Evolutionary conservation across 176 grass and related monocot genomes (phyloP), one percentile per base, ranked within the genome.

Genomic region (Themeda triandra): DNA sequence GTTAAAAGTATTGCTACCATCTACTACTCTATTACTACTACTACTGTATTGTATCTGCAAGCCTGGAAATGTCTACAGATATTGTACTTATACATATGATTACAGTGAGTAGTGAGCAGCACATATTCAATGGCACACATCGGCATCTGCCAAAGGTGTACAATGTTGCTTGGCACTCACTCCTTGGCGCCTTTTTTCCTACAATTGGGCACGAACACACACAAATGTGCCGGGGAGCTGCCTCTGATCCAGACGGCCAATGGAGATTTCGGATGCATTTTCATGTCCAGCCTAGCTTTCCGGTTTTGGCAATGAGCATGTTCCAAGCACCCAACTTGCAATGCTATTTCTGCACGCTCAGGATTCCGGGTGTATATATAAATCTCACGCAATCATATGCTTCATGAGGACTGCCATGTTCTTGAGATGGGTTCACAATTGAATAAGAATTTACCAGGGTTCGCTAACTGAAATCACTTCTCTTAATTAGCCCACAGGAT

Each of bases 121-220:
- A 49, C 18, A n/a, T 77, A 86, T 82, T 78, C 66, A 74, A 68
- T 79, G 75, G 69, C 75, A 68, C 88, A 82, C 80, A 83, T 94
- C 83, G 90, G 90, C 90, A 87, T 92, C 86, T 85, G 89, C 94
- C 89, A 97, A 97, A 97, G 90, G 92, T 87, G 83, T 28, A 67
- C 27, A 58, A 69, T 60, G 78, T 97, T 92, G 90, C 94, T 97
- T 97, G 78, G 18, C 66, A 49, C 63, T 42, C 88, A 97, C 94
- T 97, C 87, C 42, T 86, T 44, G 53, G 49, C 35, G 30, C 45
- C 84, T 73, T 85, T 60, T 82, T 80, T 80, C 15, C 85, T 39
- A 51, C 21, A 84, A 77, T 10, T 80, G 71, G 75, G 89, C 89
- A 76, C 91, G 75, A 13, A 45, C 70, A 67, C 71, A 86, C 83